Percentiles rank a stretch among this genome's conserved stretches.
phyloP scores from a whole-genome alignment of 352 stramenopile genomes.

The Blastocystis sp. region DNA sequence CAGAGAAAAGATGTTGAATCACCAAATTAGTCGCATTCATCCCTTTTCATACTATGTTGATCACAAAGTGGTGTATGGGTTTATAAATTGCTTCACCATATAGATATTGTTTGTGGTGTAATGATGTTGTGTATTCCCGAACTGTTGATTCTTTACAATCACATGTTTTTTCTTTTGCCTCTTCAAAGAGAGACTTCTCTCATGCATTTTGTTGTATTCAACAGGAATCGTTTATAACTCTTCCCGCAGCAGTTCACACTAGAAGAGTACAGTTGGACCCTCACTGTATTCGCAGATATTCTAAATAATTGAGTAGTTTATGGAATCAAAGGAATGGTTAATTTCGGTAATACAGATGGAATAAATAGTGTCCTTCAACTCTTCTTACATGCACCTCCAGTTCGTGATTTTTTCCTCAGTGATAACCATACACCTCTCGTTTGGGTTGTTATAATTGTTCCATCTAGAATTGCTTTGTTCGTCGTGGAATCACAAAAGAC shows the following conservation, averaged over 20 bases:
- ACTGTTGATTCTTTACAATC: not conserved
- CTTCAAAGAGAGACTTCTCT: not conserved
- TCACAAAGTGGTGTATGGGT: not conserved
- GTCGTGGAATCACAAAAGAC: not conserved
- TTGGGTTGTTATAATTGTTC: not conserved
- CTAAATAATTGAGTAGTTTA: not conserved
- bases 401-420: not conserved
- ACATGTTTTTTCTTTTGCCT: not conserved
- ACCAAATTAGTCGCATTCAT: not conserved
- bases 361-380: constrained; percentile 9
- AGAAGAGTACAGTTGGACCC: not conserved
- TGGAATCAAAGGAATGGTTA: constrained; percentile 9
- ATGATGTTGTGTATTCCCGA: not conserved
- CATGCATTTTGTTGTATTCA: not conserved
- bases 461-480: not conserved
- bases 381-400: constrained; percentile 12
- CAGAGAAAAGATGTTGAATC: not conserved
- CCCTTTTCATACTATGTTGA: not conserved
- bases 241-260: not conserved
- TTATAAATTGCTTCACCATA: not conserved
- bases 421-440: not conserved
- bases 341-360: not conserved
- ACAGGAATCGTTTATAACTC: not conserved
- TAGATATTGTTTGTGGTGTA: constrained; percentile 26
- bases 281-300: not conserved